Base-by-base conservation (phyloP, 106 monocot genomes). In the Xerophyta viscosa region DNA sequence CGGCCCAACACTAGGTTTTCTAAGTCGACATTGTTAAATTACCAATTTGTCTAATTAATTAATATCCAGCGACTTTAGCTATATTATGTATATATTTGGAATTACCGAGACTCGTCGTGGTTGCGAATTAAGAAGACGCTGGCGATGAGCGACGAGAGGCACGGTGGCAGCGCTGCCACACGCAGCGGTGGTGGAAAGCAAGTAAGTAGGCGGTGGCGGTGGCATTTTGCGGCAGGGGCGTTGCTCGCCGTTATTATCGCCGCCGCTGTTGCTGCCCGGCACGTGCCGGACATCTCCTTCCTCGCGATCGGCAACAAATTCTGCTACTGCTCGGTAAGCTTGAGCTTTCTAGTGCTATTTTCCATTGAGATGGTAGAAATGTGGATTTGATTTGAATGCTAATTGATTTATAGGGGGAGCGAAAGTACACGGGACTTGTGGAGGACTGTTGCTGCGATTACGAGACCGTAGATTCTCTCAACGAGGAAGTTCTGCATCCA, bases 371-470 rank as follows among this genome's bases (percentile, higher is more conserved):
- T 36, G 41, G 50, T 43, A n/a, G 37, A 50, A 39, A 50, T 19
- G 4, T 62, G 24, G 52, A 31, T 48, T 63, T 31, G 22, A 2
- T 26, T 45, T 52, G 10, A 11, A 26, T 49, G 1, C 25, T 3
- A 20, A 18, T 8, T 58, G 33, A 52, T 17, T 49, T 2, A 8
- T 57, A 85, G 85, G 75, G 89, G 78, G 60, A 24, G 63, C 78
- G 43, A 60, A 63, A 58, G 57, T 89, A 98, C 55, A 73, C 73
- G 4, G 96, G 96, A 18, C 64, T 86, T n/a, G 85, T 89, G 58
- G 96, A 98, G 65, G 96, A 86, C 53, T 89, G 89, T 43, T 76
- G 78, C 45, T 96, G 94, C 11, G 82, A 84, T 61, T 96, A 88
- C 41, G 94, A 96, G 70, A 96, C 89, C 17, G 94, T 86, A 52